Evolutionary conservation across 129 eudicot genomes (phyloP).

Genomic region (Heracleum sosnowskyi): DNA sequence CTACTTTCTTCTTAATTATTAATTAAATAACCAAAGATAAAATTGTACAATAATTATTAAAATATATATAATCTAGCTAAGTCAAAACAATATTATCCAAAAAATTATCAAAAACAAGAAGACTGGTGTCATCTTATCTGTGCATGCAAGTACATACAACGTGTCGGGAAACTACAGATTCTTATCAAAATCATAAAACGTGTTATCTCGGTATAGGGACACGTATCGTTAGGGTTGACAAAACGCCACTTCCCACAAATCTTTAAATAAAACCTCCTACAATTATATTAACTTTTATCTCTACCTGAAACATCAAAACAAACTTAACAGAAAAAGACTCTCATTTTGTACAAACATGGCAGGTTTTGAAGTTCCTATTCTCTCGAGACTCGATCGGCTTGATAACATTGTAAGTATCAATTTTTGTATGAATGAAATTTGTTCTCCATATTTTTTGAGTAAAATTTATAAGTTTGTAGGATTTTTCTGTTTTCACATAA

Average conservation of each 20-base stretch:
- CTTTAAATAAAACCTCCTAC: neutral
- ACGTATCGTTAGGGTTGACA: neutral
- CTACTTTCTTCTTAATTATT: too few species aligned
- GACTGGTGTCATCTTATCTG: neutral
- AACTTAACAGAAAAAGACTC: neutral
- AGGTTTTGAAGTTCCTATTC: slow-evolving; percentile 52
- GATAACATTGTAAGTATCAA: slow-evolving; percentile 43
- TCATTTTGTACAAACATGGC: neutral
- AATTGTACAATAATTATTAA: too few species aligned
- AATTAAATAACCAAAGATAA: too few species aligned
- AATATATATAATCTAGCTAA: too few species aligned
- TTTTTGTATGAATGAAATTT: neutral
- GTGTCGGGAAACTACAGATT: neutral
- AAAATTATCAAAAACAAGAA: too few species aligned
- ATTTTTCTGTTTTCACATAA: too few species aligned
- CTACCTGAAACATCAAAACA: neutral
- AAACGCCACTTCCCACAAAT: neutral
- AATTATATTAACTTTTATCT: neutral
- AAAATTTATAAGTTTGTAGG: too few species aligned
- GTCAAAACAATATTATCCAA: too few species aligned
- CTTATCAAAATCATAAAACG: neutral
- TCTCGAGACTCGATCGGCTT: slow-evolving; percentile 61
- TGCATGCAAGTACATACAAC: neutral
- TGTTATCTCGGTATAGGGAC: neutral
- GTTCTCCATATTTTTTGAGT: neutral